Conservation (phyloP, 768 basidiomycete genomes). For the Termitomyces sp. region DNA sequence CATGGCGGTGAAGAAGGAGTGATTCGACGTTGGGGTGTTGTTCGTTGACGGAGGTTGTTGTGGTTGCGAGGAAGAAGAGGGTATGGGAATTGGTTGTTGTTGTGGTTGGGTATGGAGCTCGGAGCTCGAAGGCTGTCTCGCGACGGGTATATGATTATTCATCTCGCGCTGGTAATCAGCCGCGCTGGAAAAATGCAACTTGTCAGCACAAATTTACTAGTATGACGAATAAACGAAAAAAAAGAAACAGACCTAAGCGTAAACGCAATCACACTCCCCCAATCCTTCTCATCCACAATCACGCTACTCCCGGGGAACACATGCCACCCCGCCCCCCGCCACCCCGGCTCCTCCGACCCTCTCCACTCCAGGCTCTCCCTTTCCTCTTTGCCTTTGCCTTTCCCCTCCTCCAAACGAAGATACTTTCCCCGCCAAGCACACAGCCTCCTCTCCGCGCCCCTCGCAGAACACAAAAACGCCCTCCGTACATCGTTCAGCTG, state of each 20-base stretch:
- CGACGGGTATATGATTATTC: slow-evolving; percentile 28
- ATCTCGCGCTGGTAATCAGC: slow-evolving; percentile 55
- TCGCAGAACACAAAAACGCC: slow-evolving; percentile 48
- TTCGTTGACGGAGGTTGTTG: slow-evolving; percentile 14
- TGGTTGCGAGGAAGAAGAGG: background rate
- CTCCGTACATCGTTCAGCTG: slow-evolving; percentile 63
- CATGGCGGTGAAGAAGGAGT: slow-evolving; percentile 53
- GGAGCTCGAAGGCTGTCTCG: slow-evolving; percentile 12
- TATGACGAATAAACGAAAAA: too few species aligned
- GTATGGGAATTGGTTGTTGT: background rate
- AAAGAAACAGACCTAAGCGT: slow-evolving; percentile 53
- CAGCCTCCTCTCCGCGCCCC: slow-evolving; percentile 52
- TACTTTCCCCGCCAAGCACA: slow-evolving; percentile 60
- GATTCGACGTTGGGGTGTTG: slow-evolving; percentile 20
- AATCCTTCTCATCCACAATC: slow-evolving; percentile 66
- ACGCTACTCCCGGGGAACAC: slow-evolving; percentile 64
- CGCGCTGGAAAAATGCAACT: slow-evolving; percentile 47
- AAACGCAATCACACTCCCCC: slow-evolving; percentile 75
- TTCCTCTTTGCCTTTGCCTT: background rate
- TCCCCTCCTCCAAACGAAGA: slow-evolving; percentile 20
- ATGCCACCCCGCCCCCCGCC: slow-evolving; percentile 58
- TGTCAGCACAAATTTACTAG: background rate
- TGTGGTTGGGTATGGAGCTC: background rate
- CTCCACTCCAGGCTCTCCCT: slow-evolving; percentile 20
- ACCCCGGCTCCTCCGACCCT: slow-evolving; percentile 47